Conservation (phyloP, 352 stramenopile species). For the Pythium utonaiense region DNA sequence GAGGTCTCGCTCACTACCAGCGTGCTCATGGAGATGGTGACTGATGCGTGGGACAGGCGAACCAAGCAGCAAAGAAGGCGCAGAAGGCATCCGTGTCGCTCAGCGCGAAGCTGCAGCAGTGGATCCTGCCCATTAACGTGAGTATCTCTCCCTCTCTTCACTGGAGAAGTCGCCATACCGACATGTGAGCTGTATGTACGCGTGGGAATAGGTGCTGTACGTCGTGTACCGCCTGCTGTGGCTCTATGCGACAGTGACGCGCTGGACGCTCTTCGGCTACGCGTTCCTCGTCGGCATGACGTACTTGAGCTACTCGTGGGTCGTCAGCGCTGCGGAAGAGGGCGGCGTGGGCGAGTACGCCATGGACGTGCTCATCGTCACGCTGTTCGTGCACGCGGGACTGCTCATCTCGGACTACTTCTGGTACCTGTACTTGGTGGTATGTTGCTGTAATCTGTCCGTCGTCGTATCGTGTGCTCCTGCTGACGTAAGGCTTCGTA, state of each 20-base stretch:
- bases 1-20: neutral
- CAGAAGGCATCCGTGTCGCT: slow-evolving; percentile 63
- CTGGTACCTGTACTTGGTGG: slow-evolving; percentile 77
- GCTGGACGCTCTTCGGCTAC: slow-evolving; percentile 71
- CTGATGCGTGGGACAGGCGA: slow-evolving; percentile 42
- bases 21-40: neutral
- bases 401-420: slow-evolving; percentile 85
- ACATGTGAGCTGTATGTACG: neutral
- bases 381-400: slow-evolving; percentile 72
- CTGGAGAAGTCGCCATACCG: too few species aligned
- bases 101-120: slow-evolving; percentile 67
- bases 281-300: slow-evolving; percentile 57
- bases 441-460: slow-evolving; percentile 29
- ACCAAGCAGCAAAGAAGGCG: slow-evolving; percentile 85
- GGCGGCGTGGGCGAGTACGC: slow-evolving; percentile 75
- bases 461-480: neutral
- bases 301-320: slow-evolving; percentile 81
- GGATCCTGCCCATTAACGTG: slow-evolving; percentile 80
- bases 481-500: slow-evolving; percentile 8
- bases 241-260: slow-evolving; percentile 58
- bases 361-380: slow-evolving; percentile 85
- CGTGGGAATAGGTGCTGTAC: slow-evolving; percentile 44
- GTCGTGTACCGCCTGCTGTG: slow-evolving; percentile 75
- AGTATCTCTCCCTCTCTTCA: too few species aligned
- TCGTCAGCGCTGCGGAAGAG: slow-evolving; percentile 71